Evolutionary conservation across 192 early-diverging fungal genomes (phyloP).

Genomic region (Cetraspora pellucida): DNA sequence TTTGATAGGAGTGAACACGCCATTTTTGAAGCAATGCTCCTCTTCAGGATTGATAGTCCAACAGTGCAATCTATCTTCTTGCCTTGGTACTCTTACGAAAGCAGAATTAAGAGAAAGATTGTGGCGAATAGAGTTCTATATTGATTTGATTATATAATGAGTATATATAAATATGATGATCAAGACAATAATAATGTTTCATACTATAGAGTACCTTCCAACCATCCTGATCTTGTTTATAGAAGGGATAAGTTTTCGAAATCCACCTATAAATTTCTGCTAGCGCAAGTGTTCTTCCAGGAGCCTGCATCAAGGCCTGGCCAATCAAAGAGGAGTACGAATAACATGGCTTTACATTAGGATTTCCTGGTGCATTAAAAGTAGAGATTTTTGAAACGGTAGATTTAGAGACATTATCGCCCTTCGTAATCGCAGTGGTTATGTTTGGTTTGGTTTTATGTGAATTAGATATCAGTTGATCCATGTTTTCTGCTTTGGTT

Average conservation of each 20-base stretch:
- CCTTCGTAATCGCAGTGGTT: too few relatives aligned
- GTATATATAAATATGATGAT: not conserved
- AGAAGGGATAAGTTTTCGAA: slow-evolving; percentile 20
- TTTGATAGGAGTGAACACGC: not conserved
- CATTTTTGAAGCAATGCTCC: slow-evolving; percentile 12
- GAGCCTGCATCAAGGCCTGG: not conserved
- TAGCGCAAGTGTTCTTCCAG: not conserved
- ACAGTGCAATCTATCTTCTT: slow-evolving; percentile 69
- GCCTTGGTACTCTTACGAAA: slow-evolving; percentile 75
- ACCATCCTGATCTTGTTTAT: not conserved
- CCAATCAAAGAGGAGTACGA: slow-evolving; percentile 23
- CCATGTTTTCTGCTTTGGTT: too few relatives aligned
- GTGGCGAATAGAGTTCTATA: slow-evolving; percentile 85
- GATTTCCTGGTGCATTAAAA: not conserved
- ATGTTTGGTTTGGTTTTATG: too few relatives aligned
- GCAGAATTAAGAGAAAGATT: slow-evolving; percentile 83
- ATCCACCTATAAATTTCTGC: slow-evolving; percentile 23
- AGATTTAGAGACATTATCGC: too few relatives aligned
- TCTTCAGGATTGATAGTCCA: slow-evolving; percentile 62
- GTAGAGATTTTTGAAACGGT: not conserved
- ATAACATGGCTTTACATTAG: slow-evolving; percentile 4
- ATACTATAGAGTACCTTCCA: not conserved
- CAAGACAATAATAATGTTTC: not conserved
- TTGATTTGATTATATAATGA: not conserved
- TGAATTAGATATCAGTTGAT: too few relatives aligned